Conservation (phyloP, 805 yeast genomes). For the Saccharomycopsis sp. region DNA sequence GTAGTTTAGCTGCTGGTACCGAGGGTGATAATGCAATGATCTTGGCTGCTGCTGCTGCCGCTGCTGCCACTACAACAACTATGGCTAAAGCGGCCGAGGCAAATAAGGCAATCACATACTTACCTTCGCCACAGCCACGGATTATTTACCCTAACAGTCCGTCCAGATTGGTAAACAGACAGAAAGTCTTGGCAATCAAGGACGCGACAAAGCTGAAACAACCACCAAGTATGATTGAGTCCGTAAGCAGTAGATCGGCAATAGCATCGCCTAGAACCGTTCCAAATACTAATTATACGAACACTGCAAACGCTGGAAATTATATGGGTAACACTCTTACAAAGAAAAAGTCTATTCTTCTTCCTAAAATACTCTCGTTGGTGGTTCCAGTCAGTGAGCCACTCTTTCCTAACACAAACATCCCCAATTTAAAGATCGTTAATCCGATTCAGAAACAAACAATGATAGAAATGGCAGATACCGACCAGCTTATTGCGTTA, state of each 20-base stretch:
- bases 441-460: constrained; percentile 21
- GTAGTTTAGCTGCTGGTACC: neutral
- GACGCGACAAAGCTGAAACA: no score
- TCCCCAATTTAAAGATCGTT: constrained; percentile 12
- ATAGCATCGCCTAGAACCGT: neutral
- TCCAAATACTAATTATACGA: neutral
- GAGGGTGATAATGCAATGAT: neutral
- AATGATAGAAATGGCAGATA: constrained; percentile 15
- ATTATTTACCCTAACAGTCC: neutral
- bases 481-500: constrained; percentile 14
- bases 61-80: neutral
- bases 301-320: neutral
- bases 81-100: neutral
- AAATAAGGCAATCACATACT: neutral
- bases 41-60: neutral
- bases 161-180: neutral
- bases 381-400: constrained; percentile 18
- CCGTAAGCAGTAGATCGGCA: neutral
- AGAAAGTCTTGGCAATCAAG: neutral
- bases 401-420: constrained; percentile 16
- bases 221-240: neutral
- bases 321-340: neutral
- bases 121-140: neutral
- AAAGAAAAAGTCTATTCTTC: neutral
- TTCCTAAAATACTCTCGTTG: constrained; percentile 1